These are phyloP conservation scores for Diddensiella caesifluorescens DNA, from an alignment of 805 yeast genomes.

Conservation along the genomic window DNA sequence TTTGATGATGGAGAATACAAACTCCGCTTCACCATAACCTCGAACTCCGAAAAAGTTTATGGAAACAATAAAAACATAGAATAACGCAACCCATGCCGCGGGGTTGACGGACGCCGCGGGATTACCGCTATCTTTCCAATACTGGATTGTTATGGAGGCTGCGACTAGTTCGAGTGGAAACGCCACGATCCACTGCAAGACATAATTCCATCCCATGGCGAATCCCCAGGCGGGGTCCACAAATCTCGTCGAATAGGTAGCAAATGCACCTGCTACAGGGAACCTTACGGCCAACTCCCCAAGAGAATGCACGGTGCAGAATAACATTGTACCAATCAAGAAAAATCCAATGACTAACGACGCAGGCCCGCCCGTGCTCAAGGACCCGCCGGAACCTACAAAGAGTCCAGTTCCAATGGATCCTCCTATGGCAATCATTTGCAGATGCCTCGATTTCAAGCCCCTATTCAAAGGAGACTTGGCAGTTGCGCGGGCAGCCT, in stretches of 20 bases:
- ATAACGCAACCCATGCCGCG: conserved; percentile 54
- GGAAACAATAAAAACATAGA: conserved; percentile 44
- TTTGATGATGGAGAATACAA: conserved; percentile 52
- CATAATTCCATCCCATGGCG: conserved; percentile 69
- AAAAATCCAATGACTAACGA: conserved; percentile 52
- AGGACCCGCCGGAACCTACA: conserved; percentile 60
- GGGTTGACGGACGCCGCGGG: conserved; percentile 57
- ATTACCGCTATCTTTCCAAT: conserved; percentile 57
- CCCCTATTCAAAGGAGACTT: conserved; percentile 44
- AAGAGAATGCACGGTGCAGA: conserved; percentile 56
- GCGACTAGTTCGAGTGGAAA: conserved; percentile 65
- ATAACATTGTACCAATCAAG: conserved; percentile 58
- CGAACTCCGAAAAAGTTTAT: conserved; percentile 55
- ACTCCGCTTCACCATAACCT: conserved; percentile 70
- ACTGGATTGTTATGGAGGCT: conserved; percentile 51
- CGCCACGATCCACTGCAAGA: conserved; percentile 57
- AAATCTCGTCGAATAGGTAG: conserved; percentile 55
- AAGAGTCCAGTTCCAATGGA: conserved; percentile 73
- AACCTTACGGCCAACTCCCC: conserved; percentile 68
- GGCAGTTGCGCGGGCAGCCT: conserved; percentile 40
- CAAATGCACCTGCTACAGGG: conserved; percentile 60
- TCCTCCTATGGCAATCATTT: conserved; percentile 71
- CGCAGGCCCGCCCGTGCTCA: conserved; percentile 56
- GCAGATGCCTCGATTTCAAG: conserved; percentile 52
- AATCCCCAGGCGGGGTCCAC: conserved; percentile 66